Evolutionary conservation across 2,329 filamentous ascomycete species (phyloP), one percentile per base, ranked within the genome.

Genomic region (Byssothecium circinans): DNA sequence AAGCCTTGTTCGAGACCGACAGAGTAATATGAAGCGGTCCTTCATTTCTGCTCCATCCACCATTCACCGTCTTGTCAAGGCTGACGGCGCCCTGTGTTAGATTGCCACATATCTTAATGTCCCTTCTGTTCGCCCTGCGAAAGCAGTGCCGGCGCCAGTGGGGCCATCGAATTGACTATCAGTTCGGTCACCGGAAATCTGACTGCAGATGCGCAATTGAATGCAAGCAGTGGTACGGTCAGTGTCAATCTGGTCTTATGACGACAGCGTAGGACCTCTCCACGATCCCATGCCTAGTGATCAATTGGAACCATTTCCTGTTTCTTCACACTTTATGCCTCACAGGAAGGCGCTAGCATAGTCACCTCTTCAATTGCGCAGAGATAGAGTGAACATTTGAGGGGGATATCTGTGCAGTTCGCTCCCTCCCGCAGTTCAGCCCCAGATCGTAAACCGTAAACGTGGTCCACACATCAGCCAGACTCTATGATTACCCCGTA

Each of bases 11-110:
- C 54, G 59, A 51, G 46, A 59, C 47, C 57, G 54, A 57, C 54
- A 54, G 50, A 49, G 50, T 49, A 58, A 57, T 52, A 43, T 60
- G 44, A 53, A 47, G 47, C 45, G 44, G 56, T 62, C 59, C 58
- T 68, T 60, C 52, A 65, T 65, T 45, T 57, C 44, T n/a, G 11
- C 23, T 6, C 10, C 10, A 10, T 32, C 17, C 39, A 39, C 19
- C 38, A 30, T 10, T 37, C 15, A 42, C 52, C 49, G 49, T 45
- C 32, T 53, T 47, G 51, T 58, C n/a, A n/a, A n/a, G n/a, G n/a
- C n/a, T n/a, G n/a, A n/a, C n/a, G n/a, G n/a, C n/a, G n/a, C 42
- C 45, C 40, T 49, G 40, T 44, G 43, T 42, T 44, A 48, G n/a
- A n/a, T n/a, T n/a, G n/a, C n/a, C n/a, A n/a, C n/a, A n/a, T n/a